These are phyloP conservation scores for Shiraia bambusicola DNA, from an alignment of 2,329 filamentous ascomycete species.

Conservation along the genomic window DNA sequence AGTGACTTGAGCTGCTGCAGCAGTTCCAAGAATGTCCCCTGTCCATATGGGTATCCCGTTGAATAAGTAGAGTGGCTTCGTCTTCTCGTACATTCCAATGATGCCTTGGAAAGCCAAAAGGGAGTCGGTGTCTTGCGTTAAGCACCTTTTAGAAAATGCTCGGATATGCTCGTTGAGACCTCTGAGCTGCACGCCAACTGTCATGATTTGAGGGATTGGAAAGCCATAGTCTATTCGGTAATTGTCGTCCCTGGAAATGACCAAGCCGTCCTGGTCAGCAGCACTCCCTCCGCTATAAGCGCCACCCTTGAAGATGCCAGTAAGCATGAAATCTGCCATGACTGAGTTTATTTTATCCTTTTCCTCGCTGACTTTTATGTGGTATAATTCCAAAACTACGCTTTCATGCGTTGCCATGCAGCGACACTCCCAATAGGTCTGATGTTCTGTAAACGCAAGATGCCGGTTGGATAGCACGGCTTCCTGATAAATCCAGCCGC, in stretches of 20 bases:
- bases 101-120: constrained; percentile 9
- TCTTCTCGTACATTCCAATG: constrained; percentile 7
- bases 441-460: constrained; percentile 13
- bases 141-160: constrained; percentile 8
- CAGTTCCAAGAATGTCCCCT: constrained; percentile 5
- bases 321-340: constrained; percentile 11
- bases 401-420: constrained; percentile 9
- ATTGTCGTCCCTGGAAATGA: constrained; percentile 7
- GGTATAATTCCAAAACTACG: constrained; percentile 2
- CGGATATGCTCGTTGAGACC: constrained; percentile 15
- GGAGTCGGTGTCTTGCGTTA: constrained; percentile 7
- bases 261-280: constrained; percentile 3
- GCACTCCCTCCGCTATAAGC: constrained; percentile 7
- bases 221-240: constrained; percentile 15
- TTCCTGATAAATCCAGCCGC: constrained; percentile 19
- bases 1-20: constrained; percentile 5
- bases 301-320: constrained; percentile 13
- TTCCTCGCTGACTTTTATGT: not conserved
- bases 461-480: constrained; percentile 9
- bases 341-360: not conserved
- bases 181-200: constrained; percentile 6
- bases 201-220: constrained; percentile 1
- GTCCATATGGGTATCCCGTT: constrained; percentile 12
- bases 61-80: not conserved
- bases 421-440: constrained; percentile 12